phyloP scores from a whole-genome alignment of 1,284 basidiomycete genomes.

The Somion occarium region DNA sequence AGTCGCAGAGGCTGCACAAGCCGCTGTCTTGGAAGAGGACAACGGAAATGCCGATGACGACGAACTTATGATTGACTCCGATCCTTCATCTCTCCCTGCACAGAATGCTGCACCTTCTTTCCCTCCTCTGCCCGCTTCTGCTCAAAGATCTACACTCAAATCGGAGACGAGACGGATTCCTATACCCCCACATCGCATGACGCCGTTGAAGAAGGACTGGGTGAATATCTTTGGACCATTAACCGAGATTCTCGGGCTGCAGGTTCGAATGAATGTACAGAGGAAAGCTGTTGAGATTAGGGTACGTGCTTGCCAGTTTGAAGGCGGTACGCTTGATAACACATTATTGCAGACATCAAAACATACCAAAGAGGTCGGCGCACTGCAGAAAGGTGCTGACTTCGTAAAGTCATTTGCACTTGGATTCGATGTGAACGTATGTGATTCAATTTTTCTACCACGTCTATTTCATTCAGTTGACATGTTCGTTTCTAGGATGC shows the following conservation, averaged over 20 bases:
- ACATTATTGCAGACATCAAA: constrained; percentile 73
- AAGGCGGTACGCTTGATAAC: neutral
- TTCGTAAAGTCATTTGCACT: constrained; percentile 95
- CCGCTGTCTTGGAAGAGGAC: constrained; percentile 34
- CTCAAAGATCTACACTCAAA: constrained; percentile 53
- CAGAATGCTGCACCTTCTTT: constrained; percentile 55
- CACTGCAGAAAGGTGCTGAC: constrained; percentile 96
- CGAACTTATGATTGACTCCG: constrained; percentile 58
- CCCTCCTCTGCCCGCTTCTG: constrained; percentile 55
- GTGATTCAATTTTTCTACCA: constrained; percentile 20
- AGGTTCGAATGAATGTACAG: constrained; percentile 95
- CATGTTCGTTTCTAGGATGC: constrained; percentile 67
- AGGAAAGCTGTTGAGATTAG: constrained; percentile 88
- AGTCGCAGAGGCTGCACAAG: constrained; percentile 12
- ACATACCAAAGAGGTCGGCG: constrained; percentile 88
- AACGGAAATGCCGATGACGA: constrained; percentile 42
- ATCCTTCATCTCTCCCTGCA: constrained; percentile 37
- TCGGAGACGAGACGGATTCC: constrained; percentile 81
- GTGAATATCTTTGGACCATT: constrained; percentile 94
- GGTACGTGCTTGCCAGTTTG: constrained; percentile 50
- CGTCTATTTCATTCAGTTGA: constrained; percentile 10
- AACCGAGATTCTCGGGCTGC: constrained; percentile 90
- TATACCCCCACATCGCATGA: constrained; percentile 96
- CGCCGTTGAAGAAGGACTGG: constrained; percentile 97
- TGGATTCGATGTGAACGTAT: constrained; percentile 90